Conservation (phyloP, 371 early-diverging fungal genomes). For the Furculomyces boomerangus region DNA sequence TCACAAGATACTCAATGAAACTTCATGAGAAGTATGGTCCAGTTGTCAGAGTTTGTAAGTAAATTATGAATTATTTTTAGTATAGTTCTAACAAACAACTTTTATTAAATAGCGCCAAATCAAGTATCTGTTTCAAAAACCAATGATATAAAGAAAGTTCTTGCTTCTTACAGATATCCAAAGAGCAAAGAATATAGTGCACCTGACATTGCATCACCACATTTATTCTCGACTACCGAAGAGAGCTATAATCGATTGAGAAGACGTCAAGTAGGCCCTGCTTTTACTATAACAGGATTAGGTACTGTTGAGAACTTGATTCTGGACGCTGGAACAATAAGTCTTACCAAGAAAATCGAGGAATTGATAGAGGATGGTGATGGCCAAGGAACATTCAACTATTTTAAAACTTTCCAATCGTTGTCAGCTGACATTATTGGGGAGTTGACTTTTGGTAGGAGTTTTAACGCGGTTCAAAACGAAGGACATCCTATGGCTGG, state of each 20-base stretch:
- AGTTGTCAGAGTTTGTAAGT: not conserved
- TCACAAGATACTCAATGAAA: not conserved
- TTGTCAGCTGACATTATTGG: conserved; percentile 19
- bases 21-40: not conserved
- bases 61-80: too few relatives aligned
- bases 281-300: not conserved
- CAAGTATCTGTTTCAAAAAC: conserved; percentile 12
- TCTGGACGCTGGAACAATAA: conserved; percentile 7
- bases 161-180: conserved; percentile 14
- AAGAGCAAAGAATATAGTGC: conserved; percentile 14
- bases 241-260: conserved; percentile 13
- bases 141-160: conserved; percentile 9
- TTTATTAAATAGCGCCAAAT: conserved; percentile 6
- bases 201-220: conserved; percentile 1
- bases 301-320: conserved; percentile 2
- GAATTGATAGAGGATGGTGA: not conserved
- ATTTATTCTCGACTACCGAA: conserved; percentile 10
- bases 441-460: conserved; percentile 14
- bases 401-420: conserved; percentile 7
- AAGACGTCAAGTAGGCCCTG: conserved; percentile 4
- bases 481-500: not conserved
- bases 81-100: too few relatives aligned
- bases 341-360: conserved; percentile 10
- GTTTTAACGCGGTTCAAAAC: conserved; percentile 5
- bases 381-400: conserved; percentile 8